A percentile compares a stretch with the other conserved stretches of the same genome.
These are phyloP conservation scores for Leptomonas pyrrhocoris DNA, from an alignment of 208 protist species.

Conservation along the genomic window DNA sequence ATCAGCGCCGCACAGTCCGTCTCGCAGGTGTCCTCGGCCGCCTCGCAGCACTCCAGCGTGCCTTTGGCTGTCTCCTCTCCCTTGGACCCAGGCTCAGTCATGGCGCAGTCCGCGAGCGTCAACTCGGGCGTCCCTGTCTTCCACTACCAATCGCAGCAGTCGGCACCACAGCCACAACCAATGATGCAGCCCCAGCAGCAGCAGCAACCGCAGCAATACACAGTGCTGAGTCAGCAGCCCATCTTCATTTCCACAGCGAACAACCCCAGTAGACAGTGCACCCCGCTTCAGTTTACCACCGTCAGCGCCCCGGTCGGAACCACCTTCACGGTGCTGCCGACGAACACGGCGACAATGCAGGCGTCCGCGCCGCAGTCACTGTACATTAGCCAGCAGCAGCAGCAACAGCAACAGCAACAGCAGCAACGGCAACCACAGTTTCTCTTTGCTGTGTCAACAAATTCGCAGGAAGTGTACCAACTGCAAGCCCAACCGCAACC, in stretches of 20 bases:
- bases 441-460: constrained; percentile 25
- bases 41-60: constrained; percentile 17
- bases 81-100: neutral
- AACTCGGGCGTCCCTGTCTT: neutral
- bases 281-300: constrained; percentile 1
- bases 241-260: constrained; percentile 11
- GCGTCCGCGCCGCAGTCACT: constrained; percentile 10
- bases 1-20: constrained; percentile 1
- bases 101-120: neutral
- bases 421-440: constrained; percentile 14
- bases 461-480: constrained; percentile 12
- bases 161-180: too few species aligned
- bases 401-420: neutral
- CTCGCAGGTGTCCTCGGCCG: constrained; percentile 11
- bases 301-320: constrained; percentile 1
- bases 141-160: constrained; percentile 12
- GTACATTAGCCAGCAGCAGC: neutral
- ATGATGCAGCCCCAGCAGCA: constrained; percentile 9
- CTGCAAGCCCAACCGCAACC: constrained; percentile 8
- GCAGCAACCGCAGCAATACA: constrained; percentile 11
- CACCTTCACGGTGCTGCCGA: constrained; percentile 10
- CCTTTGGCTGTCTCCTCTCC: constrained; percentile 10
- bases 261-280: neutral
- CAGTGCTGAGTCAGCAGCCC: constrained; percentile 17
- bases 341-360: neutral